Evolutionary conservation across 345 rosid genomes (phyloP).

Genomic region (Gossypium thurberi): DNA sequence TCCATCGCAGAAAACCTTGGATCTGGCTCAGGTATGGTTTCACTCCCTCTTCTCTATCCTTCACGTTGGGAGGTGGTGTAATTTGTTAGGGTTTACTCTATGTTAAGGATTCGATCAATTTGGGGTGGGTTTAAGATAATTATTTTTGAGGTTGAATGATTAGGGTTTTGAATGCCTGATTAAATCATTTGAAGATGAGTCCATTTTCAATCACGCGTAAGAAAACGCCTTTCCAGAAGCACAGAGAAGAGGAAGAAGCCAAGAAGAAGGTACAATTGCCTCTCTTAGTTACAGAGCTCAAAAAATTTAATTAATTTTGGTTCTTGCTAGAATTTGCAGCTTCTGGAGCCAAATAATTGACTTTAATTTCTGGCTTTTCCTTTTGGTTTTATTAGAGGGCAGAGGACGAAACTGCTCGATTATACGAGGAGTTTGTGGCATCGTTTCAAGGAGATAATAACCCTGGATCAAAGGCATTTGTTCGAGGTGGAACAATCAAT

Average conservation of each 20-base stretch:
- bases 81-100: not conserved
- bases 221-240: slow-evolving; percentile 97
- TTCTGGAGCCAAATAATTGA: not conserved
- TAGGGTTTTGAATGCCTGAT: slow-evolving; percentile 3
- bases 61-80: not conserved
- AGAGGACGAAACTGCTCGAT: slow-evolving; percentile 91
- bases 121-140: not conserved
- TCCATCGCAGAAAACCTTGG: not conserved
- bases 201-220: slow-evolving; percentile 89
- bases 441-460: slow-evolving; percentile 80
- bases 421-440: slow-evolving; percentile 88
- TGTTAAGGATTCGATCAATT: not conserved
- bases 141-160: not conserved
- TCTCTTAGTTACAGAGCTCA: not conserved
- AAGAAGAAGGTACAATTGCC: slow-evolving; percentile 61
- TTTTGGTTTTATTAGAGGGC: slow-evolving; percentile 45
- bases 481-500: slow-evolving; percentile 86
- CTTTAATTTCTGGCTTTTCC: not conserved
- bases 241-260: slow-evolving; percentile 97
- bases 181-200: slow-evolving; percentile 44
- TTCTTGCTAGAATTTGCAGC: not conserved
- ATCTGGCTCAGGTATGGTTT: not conserved
- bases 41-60: not conserved
- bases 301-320: not conserved
- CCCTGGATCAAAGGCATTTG: slow-evolving; percentile 80